Evolutionary conservation across 495 filamentous ascomycete genomes (phyloP).

Genomic region (Poronia punctata): DNA sequence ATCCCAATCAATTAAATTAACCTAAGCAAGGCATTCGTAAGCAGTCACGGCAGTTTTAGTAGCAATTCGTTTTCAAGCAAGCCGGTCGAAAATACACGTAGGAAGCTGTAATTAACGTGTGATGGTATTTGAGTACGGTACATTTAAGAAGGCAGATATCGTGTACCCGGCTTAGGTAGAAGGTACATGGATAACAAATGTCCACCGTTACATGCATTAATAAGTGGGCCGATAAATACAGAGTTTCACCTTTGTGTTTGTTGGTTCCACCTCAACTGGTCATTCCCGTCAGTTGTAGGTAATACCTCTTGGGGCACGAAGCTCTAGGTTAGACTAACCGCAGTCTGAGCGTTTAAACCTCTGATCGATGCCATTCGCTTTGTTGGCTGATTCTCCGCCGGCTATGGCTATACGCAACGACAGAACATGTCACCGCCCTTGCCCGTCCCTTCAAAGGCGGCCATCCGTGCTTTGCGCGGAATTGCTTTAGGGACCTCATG

Average conservation of each 20-base stretch:
- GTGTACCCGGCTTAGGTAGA: no score
- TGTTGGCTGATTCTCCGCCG: background rate
- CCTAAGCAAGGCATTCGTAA: background rate
- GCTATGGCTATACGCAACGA: constrained; percentile 14
- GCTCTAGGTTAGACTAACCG: background rate
- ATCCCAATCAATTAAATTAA: background rate
- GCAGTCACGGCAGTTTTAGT: background rate
- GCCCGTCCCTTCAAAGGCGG: constrained; percentile 48
- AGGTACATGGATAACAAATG: no score
- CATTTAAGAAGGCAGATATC: no score
- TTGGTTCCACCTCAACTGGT: no score
- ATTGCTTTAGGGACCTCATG: constrained; percentile 47
- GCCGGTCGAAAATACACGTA: no score
- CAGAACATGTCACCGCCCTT: constrained; percentile 35
- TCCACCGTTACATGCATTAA: background rate
- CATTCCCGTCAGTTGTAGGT: no score
- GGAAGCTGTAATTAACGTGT: no score
- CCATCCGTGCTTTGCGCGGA: constrained; percentile 44
- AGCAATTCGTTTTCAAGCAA: no score
- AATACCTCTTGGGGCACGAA: no score
- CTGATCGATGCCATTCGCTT: background rate
- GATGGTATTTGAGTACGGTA: no score
- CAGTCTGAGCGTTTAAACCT: background rate
- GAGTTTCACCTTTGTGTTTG: no score
- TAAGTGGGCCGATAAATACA: no score